Evolutionary conservation across 306 rosid genomes (phyloP), one percentile per base, ranked within the genome.

Genomic region (Cucurbita argyrosperma): DNA sequence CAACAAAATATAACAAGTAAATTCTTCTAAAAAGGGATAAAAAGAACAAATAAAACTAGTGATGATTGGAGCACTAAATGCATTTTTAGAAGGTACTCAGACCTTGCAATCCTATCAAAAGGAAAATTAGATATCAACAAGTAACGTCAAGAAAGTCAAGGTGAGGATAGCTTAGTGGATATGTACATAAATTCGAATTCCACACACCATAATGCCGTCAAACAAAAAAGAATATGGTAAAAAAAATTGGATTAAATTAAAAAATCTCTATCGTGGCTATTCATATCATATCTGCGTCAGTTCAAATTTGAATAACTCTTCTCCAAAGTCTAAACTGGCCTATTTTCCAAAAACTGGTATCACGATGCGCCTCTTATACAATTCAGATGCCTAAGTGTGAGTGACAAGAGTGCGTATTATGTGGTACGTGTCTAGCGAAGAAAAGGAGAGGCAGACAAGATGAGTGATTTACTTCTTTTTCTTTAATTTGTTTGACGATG

Each of bases 401-500:
- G 55, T 45, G 21, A 45, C 55, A 67, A 46, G 55, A 67, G 55
- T 46, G 72, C 55, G 55, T 46, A 67, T 67, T 46, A 67, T 67
- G 55, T 67, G 72, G 55, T 45, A 21, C 9, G 47, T 71, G 46
- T 71, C 61, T 16, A 8, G 15, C 4, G 66, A 55, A 55, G 60
- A 18, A 35, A n/a, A 9, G 26, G 0, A 10, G 45, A 69, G 19
- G 74, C 56, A 19, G 21, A 21, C 19, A 47, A 21, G 8, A 45
- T 3, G 15, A n/a, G 62, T 65, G 55, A 84, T 85, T 92, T 89
- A 90, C 92, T 94, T 87, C 90, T 88, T 92, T 87, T 94, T 94
- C 96, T 89, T 94, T 69, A 88, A 89, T 77, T 87, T 91, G 90
- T 58, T 86, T 0, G 90, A 81, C 26, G 38, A 80, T 40, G 96